Evolutionary conservation across 768 basidiomycete species (phyloP).

Genomic region (Trichaptum fuscoviolaceum): DNA sequence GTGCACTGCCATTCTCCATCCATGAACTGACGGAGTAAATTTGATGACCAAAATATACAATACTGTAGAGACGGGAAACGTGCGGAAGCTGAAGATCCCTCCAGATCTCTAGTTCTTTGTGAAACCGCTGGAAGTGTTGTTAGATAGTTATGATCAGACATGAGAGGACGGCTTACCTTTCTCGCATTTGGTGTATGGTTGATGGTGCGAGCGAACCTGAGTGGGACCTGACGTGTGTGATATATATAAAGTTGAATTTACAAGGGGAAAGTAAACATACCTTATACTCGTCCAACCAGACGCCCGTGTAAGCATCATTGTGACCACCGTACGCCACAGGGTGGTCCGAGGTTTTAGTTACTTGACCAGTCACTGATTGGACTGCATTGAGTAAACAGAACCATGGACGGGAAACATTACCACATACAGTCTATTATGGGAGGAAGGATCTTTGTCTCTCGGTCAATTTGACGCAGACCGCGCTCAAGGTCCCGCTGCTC

Average conservation of each 20-base stretch:
- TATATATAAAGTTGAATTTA: conserved; percentile 3
- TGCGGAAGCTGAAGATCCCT: conserved; percentile 36
- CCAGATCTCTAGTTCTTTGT: conserved; percentile 39
- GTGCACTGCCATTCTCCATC: conserved; percentile 38
- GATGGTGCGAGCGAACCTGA: conserved; percentile 32
- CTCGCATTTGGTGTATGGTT: conserved; percentile 30
- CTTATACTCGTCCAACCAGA: conserved; percentile 37
- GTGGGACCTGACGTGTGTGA: conserved; percentile 28
- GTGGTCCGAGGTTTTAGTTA: conserved; percentile 26
- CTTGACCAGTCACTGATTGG: conserved; percentile 36
- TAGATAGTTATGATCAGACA: background rate
- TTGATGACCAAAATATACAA: conserved; percentile 28
- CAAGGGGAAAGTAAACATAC: conserved; percentile 14
- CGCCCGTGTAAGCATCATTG: conserved; percentile 36
- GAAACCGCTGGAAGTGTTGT: conserved; percentile 29
- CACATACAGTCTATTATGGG: conserved; percentile 37
- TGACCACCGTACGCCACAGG: conserved; percentile 30
- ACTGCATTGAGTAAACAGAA: conserved; percentile 6
- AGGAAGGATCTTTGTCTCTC: conserved; percentile 34
- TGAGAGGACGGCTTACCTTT: conserved; percentile 21
- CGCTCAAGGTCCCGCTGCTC: conserved; percentile 30
- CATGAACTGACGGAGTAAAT: conserved; percentile 38
- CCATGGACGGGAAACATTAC: background rate
- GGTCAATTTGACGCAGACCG: conserved; percentile 35
- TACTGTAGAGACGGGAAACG: conserved; percentile 32